Base-by-base conservation (phyloP, 805 yeast species). In the Starmerella roubikii region DNA sequence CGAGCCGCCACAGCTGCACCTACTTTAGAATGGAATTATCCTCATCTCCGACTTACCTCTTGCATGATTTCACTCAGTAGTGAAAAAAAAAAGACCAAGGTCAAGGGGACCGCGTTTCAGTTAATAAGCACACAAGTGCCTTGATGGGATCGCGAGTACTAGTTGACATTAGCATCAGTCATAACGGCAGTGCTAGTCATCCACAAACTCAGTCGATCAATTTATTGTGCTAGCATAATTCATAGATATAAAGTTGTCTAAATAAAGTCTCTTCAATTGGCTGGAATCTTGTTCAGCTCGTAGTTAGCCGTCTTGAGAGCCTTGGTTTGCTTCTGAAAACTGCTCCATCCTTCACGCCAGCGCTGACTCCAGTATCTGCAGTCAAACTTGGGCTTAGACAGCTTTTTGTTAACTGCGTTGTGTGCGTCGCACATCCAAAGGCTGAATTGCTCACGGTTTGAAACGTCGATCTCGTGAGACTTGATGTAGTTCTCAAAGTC, bases 261-360 rank as follows among this genome's bases (percentile, higher is more conserved):
- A n/a, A n/a, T n/a, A n/a, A n/a, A n/a, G n/a, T n/a, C n/a, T n/a
- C n/a, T n/a, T n/a, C n/a, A n/a, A n/a, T n/a, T n/a, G n/a, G n/a
- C n/a, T n/a, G n/a, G n/a, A n/a, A n/a, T n/a, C n/a, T n/a, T n/a
- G n/a, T n/a, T n/a, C n/a, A n/a, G n/a, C n/a, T n/a, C n/a, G n/a
- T n/a, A n/a, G n/a, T n/a, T n/a, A n/a, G n/a, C n/a, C n/a, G n/a
- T n/a, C n/a, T n/a, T 41, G 42, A 13, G 36, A 28, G 20, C 34
- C n/a, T n/a, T n/a, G n/a, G n/a, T n/a, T n/a, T n/a, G n/a, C n/a
- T 22, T 22, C 16, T 37, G 30, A 31, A 39, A 46, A 48, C 70
- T 74, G 26, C 79, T 78, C 95, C 94, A 85, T 0, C 96, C 96
- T 51, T 83, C 93, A 48, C 71, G 76, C 98, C 98, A 88, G 54